Evolutionary conservation across 441 rosid genomes (phyloP).

Genomic region (Mallotus repandus): DNA sequence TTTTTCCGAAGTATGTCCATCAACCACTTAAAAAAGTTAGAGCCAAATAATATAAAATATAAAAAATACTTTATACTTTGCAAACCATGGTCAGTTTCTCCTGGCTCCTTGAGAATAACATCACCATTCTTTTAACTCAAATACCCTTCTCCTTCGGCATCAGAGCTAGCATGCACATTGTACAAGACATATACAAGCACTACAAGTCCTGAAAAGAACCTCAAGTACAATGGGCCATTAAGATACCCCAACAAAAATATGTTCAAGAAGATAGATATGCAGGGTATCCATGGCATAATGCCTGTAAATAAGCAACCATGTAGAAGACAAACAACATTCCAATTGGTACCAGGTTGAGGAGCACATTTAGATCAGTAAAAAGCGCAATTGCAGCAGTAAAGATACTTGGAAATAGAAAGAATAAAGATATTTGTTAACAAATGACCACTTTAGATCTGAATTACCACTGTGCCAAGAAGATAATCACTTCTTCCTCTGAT

Average conservation of each 20-base stretch:
- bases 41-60: no score
- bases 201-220: slow-evolving; percentile 61
- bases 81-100: slow-evolving; percentile 33
- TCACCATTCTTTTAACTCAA: slow-evolving; percentile 40
- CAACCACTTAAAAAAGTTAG: no score
- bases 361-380: slow-evolving; percentile 72
- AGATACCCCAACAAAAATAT: slow-evolving; percentile 77
- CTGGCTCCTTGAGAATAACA: slow-evolving; percentile 34
- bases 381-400: slow-evolving; percentile 79
- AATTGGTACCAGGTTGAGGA: slow-evolving; percentile 78
- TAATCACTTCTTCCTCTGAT: slow-evolving; percentile 34
- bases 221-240: slow-evolving; percentile 56
- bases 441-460: slow-evolving; percentile 44
- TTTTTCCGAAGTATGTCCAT: no score
- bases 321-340: slow-evolving; percentile 90
- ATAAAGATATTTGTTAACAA: no score
- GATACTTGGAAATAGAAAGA: slow-evolving; percentile 48
- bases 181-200: slow-evolving; percentile 65
- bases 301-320: slow-evolving; percentile 87
- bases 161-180: slow-evolving; percentile 90
- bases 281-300: slow-evolving; percentile 96
- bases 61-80: no score
- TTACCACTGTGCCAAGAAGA: slow-evolving; percentile 80
- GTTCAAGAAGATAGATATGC: slow-evolving; percentile 71
- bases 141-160: slow-evolving; percentile 58